Base-by-base conservation (phyloP, 2,329 filamentous ascomycete genomes). In the Beauveria bassiana region DNA sequence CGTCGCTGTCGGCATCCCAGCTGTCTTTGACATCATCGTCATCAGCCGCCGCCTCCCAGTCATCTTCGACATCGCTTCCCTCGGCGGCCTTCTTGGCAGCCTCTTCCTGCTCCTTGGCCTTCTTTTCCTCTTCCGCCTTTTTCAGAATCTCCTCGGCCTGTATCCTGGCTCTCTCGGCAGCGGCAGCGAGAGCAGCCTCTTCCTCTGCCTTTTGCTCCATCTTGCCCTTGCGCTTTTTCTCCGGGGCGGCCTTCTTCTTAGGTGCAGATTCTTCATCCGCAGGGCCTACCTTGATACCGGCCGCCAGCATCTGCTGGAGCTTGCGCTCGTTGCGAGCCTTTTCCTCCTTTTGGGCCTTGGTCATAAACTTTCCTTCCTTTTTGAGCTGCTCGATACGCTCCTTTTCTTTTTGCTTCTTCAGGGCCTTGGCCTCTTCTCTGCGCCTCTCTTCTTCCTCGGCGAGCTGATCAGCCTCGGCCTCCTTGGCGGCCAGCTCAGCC, bases 1-100 rank as follows among this genome's bases (percentile, higher is more conserved):
- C 88, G 54, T 90, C 89, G 3, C 86, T 87, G 60, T 91, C 89
- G 40, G 90, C 92, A 72, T 98, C 93, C 93, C 93, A 98, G 78
- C 88, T 93, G 66, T 97, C 93, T 76, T 97, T 97, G 70, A 96
- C 82, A 63, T 89, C 87, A 18, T 88, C 87, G 28, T 90, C 85
- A 53, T 90, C 89, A 28, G 87, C 89, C 34, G 90, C 87, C 34
- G 87, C 86, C 74, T 97, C 91, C 93, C 93, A 96, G 74, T 96
- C 92, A 42, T 96, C 88, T 18, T 90, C 87, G 28, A 89, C 73
- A 20, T 86, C 86, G 54, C 84, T 87, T 56, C 80, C 79, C 4
- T 71, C 78, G 16, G 79, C 81, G 56, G 83, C 79, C 38, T 80
- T 80, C 31, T 79, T 81, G 64, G 85, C 83, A 3, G 76, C 80